Evolutionary conservation across 2,329 filamentous ascomycete genomes (phyloP), one percentile per base, ranked within the genome.

Genomic region (Cercospora sesami): DNA sequence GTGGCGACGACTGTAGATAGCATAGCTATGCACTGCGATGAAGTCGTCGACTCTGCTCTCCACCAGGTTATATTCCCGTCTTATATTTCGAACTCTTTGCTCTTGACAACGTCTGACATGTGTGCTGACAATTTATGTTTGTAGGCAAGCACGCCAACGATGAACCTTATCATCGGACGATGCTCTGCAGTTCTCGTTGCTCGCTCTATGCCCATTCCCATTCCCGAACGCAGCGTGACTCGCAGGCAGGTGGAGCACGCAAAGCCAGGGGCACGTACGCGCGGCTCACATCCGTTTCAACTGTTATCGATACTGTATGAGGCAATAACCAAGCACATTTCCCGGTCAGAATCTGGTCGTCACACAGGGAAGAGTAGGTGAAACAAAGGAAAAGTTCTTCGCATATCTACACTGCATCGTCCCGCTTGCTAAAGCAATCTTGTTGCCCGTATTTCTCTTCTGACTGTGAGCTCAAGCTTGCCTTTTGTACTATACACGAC

Each of bases 401-500:
- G 71, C 72, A 64, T 75, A 75, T 75, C 73, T 75, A 75, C 73
- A 74, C 71, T 72, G 68, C 68, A 66, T 60, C 64, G 63, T 66
- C 64, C 62, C 65, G 60, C 65, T 64, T 67, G 66, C 58, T 67
- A 59, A 59, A 36, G 67, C 64, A 62, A 66, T 51, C 62, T 61
- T 26, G 66, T 63, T 64, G 60, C 55, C 61, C 61, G 63, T 58
- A 65, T 57, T 60, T 66, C 64, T 68, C 68, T 70, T 67, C 66
- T 57, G 36, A 68, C 67, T 64, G 66, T 69, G 67, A 71, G 67
- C 71, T 71, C 68, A 67, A 72, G 69, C 69, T 69, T 72, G 70
- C 72, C 71, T 72, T 72, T 74, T 77, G 71, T 77, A 76, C 72
- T 76, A 74, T 76, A 76, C 75, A 77, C 72, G 73, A 73, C 68